Conservation (phyloP, 2,329 filamentous ascomycete genomes). For the Aureobasidium musti region DNA sequence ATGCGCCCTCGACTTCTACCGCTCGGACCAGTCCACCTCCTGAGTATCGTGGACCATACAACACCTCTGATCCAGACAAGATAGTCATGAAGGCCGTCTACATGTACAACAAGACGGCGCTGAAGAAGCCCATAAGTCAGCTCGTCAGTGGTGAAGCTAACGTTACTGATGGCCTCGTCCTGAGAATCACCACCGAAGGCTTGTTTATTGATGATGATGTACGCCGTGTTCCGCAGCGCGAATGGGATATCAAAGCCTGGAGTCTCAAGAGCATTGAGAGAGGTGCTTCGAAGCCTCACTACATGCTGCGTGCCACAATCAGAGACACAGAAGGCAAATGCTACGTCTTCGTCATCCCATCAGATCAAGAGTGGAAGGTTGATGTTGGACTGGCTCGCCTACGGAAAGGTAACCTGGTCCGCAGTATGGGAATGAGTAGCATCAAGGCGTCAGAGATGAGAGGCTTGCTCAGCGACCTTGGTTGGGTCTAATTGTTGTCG, state of each 20-base stretch:
- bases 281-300: conserved; percentile 30
- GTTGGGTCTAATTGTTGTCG: conserved; percentile 37
- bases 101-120: conserved; percentile 84
- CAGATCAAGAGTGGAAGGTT: conserved; percentile 64
- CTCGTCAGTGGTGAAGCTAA: conserved; percentile 79
- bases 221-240: conserved; percentile 84
- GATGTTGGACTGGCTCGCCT: conserved; percentile 60
- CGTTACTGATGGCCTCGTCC: conserved; percentile 87
- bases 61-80: conserved; percentile 90
- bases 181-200: conserved; percentile 90
- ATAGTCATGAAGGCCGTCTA: conserved; percentile 94
- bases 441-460: conserved; percentile 52
- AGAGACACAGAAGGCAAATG: conserved; percentile 62
- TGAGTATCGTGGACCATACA: conserved; percentile 74
- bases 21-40: conserved; percentile 80
- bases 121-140: conserved; percentile 86
- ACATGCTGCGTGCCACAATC: conserved; percentile 60
- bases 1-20: conserved; percentile 81
- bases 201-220: conserved; percentile 97
- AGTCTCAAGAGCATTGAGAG: conserved; percentile 83
- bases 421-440: conserved; percentile 56
- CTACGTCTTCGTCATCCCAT: conserved; percentile 62
- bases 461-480: conserved; percentile 41
- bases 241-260: conserved; percentile 99
- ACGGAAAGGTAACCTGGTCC: conserved; percentile 57